Evolutionary conservation across 352 stramenopile species (phyloP).

Genomic region (Peronospora destructor): DNA sequence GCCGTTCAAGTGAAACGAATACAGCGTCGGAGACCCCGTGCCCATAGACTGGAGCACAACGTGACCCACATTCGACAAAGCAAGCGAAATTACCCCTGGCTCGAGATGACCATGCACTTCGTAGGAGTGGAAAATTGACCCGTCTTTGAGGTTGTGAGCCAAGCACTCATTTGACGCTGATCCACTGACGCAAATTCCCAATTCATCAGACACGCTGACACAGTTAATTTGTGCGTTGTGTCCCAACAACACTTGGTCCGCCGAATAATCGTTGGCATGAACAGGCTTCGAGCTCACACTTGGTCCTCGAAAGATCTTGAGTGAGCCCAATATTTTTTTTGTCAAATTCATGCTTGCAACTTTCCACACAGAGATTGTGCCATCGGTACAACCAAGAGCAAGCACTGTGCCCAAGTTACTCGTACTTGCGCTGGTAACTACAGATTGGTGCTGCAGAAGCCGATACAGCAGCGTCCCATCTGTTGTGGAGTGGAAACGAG

Average conservation of each 20-base stretch:
- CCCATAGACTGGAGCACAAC: conserved; percentile 70
- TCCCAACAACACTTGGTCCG: conserved; percentile 69
- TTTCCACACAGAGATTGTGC: conserved; percentile 79
- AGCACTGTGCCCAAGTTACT: conserved; percentile 44
- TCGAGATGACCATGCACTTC: conserved; percentile 36
- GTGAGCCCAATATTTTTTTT: conserved; percentile 63
- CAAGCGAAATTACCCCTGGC: conserved; percentile 27
- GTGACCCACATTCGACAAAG: conserved; percentile 57
- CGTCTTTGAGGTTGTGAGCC: conserved; percentile 35
- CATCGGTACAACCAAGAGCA: conserved; percentile 51
- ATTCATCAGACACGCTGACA: conserved; percentile 58
- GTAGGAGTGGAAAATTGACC: conserved; percentile 37
- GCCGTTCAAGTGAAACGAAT: conserved; percentile 74
- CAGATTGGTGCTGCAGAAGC: conserved; percentile 59
- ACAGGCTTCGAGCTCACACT: conserved; percentile 48
- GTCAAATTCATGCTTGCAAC: conserved; percentile 52
- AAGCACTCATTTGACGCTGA: conserved; percentile 52
- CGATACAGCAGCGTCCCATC: conserved; percentile 69
- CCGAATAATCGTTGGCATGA: conserved; percentile 68
- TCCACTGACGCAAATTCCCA: conserved; percentile 66
- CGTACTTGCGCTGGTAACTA: conserved; percentile 58
- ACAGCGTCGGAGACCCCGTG: conserved; percentile 42
- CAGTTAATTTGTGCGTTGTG: conserved; percentile 60
- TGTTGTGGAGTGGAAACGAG: conserved; percentile 16
- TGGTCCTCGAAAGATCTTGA: conserved; percentile 68